Base-by-base conservation (phyloP, 225 moss, liverwort and hornwort genomes). In the Pleurozium schreberi region DNA sequence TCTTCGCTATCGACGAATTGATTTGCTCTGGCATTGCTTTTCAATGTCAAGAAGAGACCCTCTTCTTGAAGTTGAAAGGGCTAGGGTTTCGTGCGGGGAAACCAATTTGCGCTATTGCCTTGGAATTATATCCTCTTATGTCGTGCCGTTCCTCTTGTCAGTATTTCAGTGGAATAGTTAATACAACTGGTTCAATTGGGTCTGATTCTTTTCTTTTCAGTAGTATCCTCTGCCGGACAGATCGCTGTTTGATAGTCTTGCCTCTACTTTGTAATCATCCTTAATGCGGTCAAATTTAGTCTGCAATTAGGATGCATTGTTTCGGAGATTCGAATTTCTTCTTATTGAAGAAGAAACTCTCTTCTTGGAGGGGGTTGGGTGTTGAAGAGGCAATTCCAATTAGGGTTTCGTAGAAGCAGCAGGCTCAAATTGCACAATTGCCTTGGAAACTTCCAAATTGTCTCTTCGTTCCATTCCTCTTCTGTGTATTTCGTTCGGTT, bases 401-500 rank as follows among this genome's bases (percentile, higher is more conserved):
- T 84, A 92, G 90, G 88, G 88, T 88, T 88, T 90, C 47, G 49
- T 84, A 12, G 64, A 84, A 80, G 71, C 47, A 74, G 64, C n/a
- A 52, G 30, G 36, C 58, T 87, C 40, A 71, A 50, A 64, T 65
- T 58, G 74, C 68, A 52, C 23, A 68, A 65, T 49, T 60, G 36
- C 43, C 34, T 75, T 53, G n/a, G 21, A 80, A 63, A 12, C 86
- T 65, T 27, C n/a, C 18, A 65, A 50, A 22, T 65, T 80, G 42
- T 71, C 68, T 77, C 83, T 75, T 82, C 22, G n/a, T 71, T 83
- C 38, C 67, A 40, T 75, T 79, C 27, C 64, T 55, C n/a, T 78
- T 49, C 65, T 70, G 16, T 6, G 33, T 71, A 45, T 57, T 61
- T 83, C 49, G 22, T 75, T 85, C 21, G 30, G 67, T 10, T 19